phyloP scores from a whole-genome alignment of 306 rosid genomes.

The Quercus engelmannii region DNA sequence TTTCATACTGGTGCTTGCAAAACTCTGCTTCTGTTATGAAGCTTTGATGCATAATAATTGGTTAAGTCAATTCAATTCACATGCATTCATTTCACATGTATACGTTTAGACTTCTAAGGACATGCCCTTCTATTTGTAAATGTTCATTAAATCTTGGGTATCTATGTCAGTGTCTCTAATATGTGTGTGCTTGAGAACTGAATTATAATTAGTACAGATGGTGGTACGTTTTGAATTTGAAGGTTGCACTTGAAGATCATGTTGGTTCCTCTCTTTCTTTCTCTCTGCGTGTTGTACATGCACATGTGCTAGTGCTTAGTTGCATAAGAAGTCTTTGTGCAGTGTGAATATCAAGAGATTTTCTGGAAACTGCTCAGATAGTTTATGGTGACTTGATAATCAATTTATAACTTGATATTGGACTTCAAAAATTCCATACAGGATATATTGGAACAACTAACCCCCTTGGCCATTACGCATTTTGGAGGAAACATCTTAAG shows the following conservation, averaged over 20 bases:
- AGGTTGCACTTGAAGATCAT: conserved; percentile 3
- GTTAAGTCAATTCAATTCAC: conserved; percentile 1
- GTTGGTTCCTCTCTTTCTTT: not conserved
- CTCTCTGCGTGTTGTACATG: not conserved
- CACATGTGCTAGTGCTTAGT: not conserved
- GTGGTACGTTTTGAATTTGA: not conserved
- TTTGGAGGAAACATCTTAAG: conserved; percentile 77
- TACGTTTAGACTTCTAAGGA: not conserved
- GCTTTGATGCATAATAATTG: conserved; percentile 15
- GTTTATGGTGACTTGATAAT: not conserved
- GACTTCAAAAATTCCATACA: conserved; percentile 27
- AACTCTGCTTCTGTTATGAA: not conserved
- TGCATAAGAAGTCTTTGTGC: not conserved
- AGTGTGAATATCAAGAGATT: not conserved
- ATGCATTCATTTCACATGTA: not conserved
- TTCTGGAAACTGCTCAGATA: not conserved
- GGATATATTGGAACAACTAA: conserved; percentile 92
- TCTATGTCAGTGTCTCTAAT: not conserved
- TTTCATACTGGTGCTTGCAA: not conserved
- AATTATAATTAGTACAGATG: not conserved
- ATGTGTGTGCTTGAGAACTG: not conserved
- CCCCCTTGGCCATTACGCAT: conserved; percentile 58
- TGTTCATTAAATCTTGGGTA: not conserved
- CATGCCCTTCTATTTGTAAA: not conserved
- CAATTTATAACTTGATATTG: not conserved